Percentiles rank a stretch among this genome's conserved stretches.
These are phyloP conservation scores for Marchantia paleacea DNA, from an alignment of 225 moss, liverwort and hornwort species.

Conservation along the genomic window DNA sequence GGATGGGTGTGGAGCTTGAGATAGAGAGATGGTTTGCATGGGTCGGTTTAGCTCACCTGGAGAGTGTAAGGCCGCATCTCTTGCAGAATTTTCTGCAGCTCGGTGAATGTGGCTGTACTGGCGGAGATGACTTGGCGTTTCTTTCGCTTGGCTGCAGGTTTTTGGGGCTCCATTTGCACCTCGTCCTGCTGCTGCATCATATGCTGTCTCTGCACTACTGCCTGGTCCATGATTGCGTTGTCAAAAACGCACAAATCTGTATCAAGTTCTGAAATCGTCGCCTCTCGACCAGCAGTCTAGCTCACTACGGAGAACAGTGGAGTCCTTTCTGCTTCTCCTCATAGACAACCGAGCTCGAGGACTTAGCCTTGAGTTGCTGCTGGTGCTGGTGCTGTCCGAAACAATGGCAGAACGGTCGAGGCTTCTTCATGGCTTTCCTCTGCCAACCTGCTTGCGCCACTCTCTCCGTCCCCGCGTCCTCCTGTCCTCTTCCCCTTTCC, in stretches of 20 bases:
- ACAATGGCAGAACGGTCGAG: constrained; percentile 7
- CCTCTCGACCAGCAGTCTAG: not conserved
- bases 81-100: constrained; percentile 28
- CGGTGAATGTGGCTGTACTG: constrained; percentile 29
- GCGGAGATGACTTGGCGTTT: constrained; percentile 26
- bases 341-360: not conserved
- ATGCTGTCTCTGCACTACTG: constrained; percentile 6
- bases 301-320: constrained; percentile 8
- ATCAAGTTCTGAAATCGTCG: not conserved
- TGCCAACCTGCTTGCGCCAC: not conserved
- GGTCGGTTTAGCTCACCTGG: constrained; percentile 13
- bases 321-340: not conserved
- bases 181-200: not conserved
- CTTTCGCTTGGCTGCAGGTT: constrained; percentile 26
- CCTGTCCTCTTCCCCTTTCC: too few relatives aligned
- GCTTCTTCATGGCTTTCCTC: constrained; percentile 5
- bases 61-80: constrained; percentile 35
- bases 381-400: not conserved
- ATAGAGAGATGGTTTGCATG: not conserved
- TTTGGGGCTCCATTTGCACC: constrained; percentile 4
- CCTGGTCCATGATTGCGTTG: constrained; percentile 11
- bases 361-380: not conserved
- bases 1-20: not conserved
- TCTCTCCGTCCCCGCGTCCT: not conserved
- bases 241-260: not conserved